phyloP scores from a whole-genome alignment of 169 alveolate species.

The Eimeria falciformis region DNA sequence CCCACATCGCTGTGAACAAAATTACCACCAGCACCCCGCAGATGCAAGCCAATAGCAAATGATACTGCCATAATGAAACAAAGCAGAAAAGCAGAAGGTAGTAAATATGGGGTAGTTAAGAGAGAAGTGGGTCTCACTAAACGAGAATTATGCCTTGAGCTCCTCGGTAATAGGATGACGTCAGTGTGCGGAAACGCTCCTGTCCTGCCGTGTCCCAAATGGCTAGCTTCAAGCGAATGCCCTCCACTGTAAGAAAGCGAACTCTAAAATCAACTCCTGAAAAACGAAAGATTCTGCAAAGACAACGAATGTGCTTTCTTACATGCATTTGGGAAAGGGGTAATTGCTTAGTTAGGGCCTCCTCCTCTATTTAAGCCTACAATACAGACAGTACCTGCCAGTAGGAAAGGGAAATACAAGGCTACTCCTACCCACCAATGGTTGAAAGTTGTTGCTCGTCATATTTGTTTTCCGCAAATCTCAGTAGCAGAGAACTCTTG shows the following conservation, averaged over 20 bases:
- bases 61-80: no score
- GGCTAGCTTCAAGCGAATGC: slow-evolving; percentile 69
- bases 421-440: slow-evolving; percentile 82
- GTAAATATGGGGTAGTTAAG: no score
- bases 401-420: no score
- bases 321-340: no score
- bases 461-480: slow-evolving; percentile 92
- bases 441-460: slow-evolving; percentile 90
- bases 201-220: slow-evolving; percentile 98
- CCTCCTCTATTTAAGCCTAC: no score
- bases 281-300: not conserved
- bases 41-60: no score
- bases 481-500: slow-evolving; percentile 92
- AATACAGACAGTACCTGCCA: no score
- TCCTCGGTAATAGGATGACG: slow-evolving; percentile 96
- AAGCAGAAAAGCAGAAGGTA: no score
- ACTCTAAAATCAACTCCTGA: slow-evolving; percentile 77
- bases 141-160: slow-evolving; percentile 90
- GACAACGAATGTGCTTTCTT: no score
- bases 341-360: no score
- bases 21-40: no score
- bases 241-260: slow-evolving; percentile 39
- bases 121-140: not conserved
- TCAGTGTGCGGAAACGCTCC: slow-evolving; percentile 96
- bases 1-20: not conserved